Percentiles rank a stretch among this genome's conserved stretches.
These are phyloP conservation scores for Amanita polypyramis DNA, from an alignment of 768 basidiomycete genomes.

Conservation along the genomic window DNA sequence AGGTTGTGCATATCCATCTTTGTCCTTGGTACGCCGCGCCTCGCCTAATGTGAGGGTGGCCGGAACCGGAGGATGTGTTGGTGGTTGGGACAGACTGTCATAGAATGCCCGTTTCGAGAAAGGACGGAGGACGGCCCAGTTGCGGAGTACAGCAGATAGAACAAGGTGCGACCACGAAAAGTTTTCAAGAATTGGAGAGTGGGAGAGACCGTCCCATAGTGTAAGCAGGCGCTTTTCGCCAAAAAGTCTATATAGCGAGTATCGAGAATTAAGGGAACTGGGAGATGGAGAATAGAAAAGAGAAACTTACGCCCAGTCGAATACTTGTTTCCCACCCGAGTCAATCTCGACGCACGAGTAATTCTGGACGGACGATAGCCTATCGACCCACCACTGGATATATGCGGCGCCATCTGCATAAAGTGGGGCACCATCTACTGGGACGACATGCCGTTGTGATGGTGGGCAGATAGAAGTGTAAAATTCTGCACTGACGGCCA, in stretches of 20 bases:
- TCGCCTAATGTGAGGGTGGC: background rate
- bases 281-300: background rate
- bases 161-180: slow-evolving; percentile 49
- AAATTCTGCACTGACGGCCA: slow-evolving; percentile 38
- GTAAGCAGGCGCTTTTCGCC: slow-evolving; percentile 29
- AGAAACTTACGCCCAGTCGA: slow-evolving; percentile 36
- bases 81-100: slow-evolving; percentile 1
- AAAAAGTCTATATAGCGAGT: slow-evolving; percentile 27
- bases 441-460: slow-evolving; percentile 15
- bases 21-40: background rate
- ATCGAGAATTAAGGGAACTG: background rate
- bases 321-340: slow-evolving; percentile 27
- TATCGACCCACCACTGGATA: slow-evolving; percentile 39
- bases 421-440: slow-evolving; percentile 23
- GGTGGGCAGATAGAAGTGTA: slow-evolving; percentile 39
- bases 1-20: slow-evolving; percentile 10
- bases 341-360: slow-evolving; percentile 34
- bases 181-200: slow-evolving; percentile 37
- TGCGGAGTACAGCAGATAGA: slow-evolving; percentile 36
- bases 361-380: slow-evolving; percentile 24
- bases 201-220: slow-evolving; percentile 29
- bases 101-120: slow-evolving; percentile 15
- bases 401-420: slow-evolving; percentile 29
- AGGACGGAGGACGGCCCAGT: slow-evolving; percentile 31
- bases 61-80: slow-evolving; percentile 5